Evolutionary conservation across 345 rosid species (phyloP).

Genomic region (Durio zibethinus): DNA sequence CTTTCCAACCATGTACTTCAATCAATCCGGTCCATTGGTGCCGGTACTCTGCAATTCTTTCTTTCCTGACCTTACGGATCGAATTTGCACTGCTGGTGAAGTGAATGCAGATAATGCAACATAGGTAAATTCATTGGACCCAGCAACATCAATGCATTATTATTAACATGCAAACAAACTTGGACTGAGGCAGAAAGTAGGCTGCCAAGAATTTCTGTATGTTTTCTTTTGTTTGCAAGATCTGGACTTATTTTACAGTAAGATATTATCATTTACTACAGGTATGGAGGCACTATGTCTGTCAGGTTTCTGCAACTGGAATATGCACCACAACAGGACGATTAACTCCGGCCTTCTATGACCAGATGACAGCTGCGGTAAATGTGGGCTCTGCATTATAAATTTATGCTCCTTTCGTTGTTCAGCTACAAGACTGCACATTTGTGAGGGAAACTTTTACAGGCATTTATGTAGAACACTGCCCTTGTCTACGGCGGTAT

Average conservation of each 20-base stretch:
- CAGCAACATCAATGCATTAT: too few species aligned
- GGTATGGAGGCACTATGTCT: conserved; percentile 72
- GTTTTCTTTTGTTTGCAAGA: too few species aligned
- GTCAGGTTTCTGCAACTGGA: conserved; percentile 66
- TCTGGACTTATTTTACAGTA: too few species aligned
- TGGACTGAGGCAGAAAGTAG: too few species aligned
- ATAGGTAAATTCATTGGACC: conserved; percentile 40
- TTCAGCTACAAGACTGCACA: conserved; percentile 71
- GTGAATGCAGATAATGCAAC: conserved; percentile 74
- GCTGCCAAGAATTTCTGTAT: too few species aligned
- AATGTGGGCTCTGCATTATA: conserved; percentile 54
- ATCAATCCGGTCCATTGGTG: conserved; percentile 87
- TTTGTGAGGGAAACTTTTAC: conserved; percentile 71
- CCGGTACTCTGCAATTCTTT: conserved; percentile 87
- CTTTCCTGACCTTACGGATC: conserved; percentile 48
- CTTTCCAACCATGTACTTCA: conserved; percentile 67
- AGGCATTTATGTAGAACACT: conserved; percentile 51
- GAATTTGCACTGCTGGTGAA: conserved; percentile 71
- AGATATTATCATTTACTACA: conserved; percentile 21
- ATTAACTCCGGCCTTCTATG: conserved; percentile 61
- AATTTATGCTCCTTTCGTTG: conserved; percentile 61
- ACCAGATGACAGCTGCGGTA: conserved; percentile 63
- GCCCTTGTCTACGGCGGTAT: conserved; percentile 60
- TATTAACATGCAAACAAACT: too few species aligned
- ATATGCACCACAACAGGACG: conserved; percentile 72